These are phyloP conservation scores for Aureobasidium pullulans DNA, from an alignment of 2,329 filamentous ascomycete species.

Conservation along the genomic window DNA sequence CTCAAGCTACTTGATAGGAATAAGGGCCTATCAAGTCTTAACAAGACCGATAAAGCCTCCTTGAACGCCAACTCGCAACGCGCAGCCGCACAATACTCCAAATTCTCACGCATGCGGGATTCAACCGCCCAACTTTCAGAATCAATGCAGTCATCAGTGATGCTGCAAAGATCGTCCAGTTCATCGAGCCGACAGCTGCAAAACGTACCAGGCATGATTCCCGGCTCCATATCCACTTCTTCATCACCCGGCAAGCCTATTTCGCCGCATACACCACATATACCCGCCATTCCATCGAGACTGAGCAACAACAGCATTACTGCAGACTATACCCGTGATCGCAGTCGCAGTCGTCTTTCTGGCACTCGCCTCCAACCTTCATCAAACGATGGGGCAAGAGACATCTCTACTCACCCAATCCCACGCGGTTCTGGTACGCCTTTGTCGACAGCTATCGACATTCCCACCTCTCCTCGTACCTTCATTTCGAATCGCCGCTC, in stretches of 20 bases:
- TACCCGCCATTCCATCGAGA: conserved; percentile 87
- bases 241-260: conserved; percentile 80
- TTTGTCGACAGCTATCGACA: conserved; percentile 58
- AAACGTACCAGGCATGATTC: conserved; percentile 53
- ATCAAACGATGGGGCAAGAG: conserved; percentile 13
- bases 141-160: conserved; percentile 83
- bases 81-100: conserved; percentile 71
- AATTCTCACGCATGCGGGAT: conserved; percentile 83
- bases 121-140: conserved; percentile 85
- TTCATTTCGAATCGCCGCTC: conserved; percentile 49
- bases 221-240: conserved; percentile 67
- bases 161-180: conserved; percentile 74
- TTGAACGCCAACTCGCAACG: conserved; percentile 57
- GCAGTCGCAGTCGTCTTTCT: conserved; percentile 22
- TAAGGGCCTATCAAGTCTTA: conserved; percentile 77
- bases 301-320: conserved; percentile 83
- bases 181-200: conserved; percentile 68
- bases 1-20: conserved; percentile 80
- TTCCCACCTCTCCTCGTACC: conserved; percentile 60
- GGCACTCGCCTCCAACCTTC: background rate
- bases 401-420: background rate
- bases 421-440: conserved; percentile 22
- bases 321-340: conserved; percentile 35
- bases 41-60: conserved; percentile 49
- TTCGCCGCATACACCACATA: conserved; percentile 85